Conservation (phyloP, 164 flowering plant genomes). For the Vitis riparia region DNA sequence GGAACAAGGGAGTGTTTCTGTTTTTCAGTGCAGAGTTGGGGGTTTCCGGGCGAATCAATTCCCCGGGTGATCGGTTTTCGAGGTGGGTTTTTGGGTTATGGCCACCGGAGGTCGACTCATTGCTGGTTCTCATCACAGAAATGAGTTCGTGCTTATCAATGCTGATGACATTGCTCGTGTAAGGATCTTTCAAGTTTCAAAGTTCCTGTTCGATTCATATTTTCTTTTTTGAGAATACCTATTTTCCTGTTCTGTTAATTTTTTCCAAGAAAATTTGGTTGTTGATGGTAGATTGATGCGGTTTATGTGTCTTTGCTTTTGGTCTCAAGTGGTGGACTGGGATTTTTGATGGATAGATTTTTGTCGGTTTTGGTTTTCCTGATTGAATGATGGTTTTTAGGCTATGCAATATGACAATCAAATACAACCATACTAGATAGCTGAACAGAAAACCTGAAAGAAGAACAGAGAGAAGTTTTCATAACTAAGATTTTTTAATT, state of each 20-base stretch:
- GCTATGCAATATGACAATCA: neutral
- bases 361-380: neutral
- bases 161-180: constrained; percentile 30
- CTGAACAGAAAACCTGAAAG: neutral
- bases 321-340: neutral
- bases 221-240: neutral
- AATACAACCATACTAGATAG: neutral
- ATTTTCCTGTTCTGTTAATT: neutral
- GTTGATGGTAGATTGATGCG: neutral
- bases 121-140: constrained; percentile 17
- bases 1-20: no score
- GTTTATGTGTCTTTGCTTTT: neutral
- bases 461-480: neutral
- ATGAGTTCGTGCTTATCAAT: constrained; percentile 30
- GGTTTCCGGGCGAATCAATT: no score
- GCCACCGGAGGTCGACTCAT: constrained; percentile 26
- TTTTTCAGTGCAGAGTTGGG: constrained; percentile 1
- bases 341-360: neutral
- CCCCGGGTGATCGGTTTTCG: no score
- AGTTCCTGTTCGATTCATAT: neutral
- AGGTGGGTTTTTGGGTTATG: constrained; percentile 12
- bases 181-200: neutral
- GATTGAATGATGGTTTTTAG: neutral
- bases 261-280: neutral
- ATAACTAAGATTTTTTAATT: no score